Evolutionary conservation across 768 basidiomycete species (phyloP), one percentile per base, ranked within the genome.

Genomic region (Hygrophorus russula): DNA sequence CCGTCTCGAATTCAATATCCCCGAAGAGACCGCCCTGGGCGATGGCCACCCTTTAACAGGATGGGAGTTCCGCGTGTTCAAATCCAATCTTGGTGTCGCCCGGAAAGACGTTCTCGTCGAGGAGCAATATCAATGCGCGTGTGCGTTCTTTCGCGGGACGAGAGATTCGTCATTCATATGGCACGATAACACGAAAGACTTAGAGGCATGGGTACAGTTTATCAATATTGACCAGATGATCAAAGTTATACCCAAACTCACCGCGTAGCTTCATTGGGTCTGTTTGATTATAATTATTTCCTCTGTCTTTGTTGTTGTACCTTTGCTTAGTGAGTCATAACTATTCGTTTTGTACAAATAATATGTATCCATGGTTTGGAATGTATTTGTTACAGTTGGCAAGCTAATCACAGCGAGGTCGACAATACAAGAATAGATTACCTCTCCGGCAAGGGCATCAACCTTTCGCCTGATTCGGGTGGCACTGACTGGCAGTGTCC

Each of bases 1-100:
- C 4, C 78, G 86, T 2, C 76, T 91, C 48, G 83, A 89, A 51
- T 87, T 88, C 67, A 76, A 88, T 59, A 73, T 89, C 37, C 80
- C 51, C 10, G 70, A 71, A 30, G 65, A 74, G 48, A 68, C 61
- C 2, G 82, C 80, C 5, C 68, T 62, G 1, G 82, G 81, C 1
- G 88, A 90, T 57, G 76, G 77, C 4, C 71, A 75, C 35, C 72
- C 75, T 1, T 66, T 90, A 0, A 67, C 70, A 14, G 88, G 88
- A 0, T 91, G 88, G 88, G 88, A 91, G 57, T 89, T 91, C 60
- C 74, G 88, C 6, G 65, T 90, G 33, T 91, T 83, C 71, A 73
- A 71, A 45, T 75, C 82, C 11, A 74, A 76, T 42, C 70, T 89
- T 12, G 83, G 81, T 12, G 79, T 87, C 2, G 74, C 75, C 10